Conservation (phyloP, 2,329 filamentous ascomycete species). For the Hymenoscyphus fructigenus region DNA sequence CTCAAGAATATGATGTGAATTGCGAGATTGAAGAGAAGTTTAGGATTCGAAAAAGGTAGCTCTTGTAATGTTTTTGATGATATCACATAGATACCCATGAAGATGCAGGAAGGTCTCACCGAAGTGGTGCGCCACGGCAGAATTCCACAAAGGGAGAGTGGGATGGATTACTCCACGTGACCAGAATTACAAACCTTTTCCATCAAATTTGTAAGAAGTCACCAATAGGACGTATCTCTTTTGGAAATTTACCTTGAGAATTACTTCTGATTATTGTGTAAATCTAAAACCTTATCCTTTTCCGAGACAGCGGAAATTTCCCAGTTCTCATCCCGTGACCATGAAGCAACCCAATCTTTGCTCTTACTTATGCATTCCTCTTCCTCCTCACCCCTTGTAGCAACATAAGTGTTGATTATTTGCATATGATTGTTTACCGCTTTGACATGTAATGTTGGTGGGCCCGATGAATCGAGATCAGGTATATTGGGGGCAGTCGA, state of each 20-base stretch:
- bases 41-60: not conserved
- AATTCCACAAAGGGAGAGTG: conserved; percentile 2
- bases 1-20: not conserved
- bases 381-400: conserved; percentile 37
- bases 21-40: not conserved
- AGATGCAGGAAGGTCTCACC: not conserved
- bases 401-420: conserved; percentile 56
- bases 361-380: conserved; percentile 15
- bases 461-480: conserved; percentile 39
- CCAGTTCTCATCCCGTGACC: not conserved
- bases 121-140: not conserved
- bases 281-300: not conserved
- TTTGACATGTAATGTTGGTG: conserved; percentile 58
- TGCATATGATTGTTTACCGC: conserved; percentile 65
- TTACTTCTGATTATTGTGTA: not conserved
- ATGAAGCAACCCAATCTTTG: conserved; percentile 1
- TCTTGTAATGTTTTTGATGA: not conserved
- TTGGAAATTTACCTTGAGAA: not conserved
- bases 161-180: not conserved
- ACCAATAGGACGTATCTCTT: not conserved
- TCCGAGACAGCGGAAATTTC: not conserved
- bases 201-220: not conserved
- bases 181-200: not conserved
- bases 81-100: not conserved
- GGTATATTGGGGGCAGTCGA: conserved; percentile 69